Percentiles rank a stretch among this genome's conserved stretches.
Evolutionary conservation across 2,329 filamentous ascomycete species (phyloP).

Genomic region (Pseudovirgaria hyperparasitica): DNA sequence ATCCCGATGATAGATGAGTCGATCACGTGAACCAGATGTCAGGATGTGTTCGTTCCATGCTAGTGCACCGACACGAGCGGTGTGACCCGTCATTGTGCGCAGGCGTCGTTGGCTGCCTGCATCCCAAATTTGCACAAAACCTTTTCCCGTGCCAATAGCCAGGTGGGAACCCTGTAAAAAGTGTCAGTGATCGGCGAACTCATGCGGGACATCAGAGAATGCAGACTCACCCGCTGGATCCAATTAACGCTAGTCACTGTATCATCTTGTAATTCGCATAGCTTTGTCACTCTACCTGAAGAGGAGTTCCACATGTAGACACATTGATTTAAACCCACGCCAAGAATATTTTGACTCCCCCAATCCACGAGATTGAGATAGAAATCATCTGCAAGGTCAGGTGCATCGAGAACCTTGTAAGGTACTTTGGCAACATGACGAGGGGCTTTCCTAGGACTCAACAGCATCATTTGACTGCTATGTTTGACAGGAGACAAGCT

Average conservation of each 20-base stretch:
- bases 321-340: conserved; percentile 80
- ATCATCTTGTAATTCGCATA: conserved; percentile 86
- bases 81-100: conserved; percentile 94
- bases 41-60: conserved; percentile 98
- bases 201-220: no score
- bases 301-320: conserved; percentile 99
- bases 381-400: conserved; percentile 92
- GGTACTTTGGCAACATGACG: conserved; percentile 90
- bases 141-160: conserved; percentile 88
- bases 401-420: conserved; percentile 94
- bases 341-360: conserved; percentile 89
- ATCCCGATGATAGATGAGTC: conserved; percentile 88
- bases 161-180: conserved; percentile 64
- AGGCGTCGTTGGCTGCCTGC: conserved; percentile 74
- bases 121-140: conserved; percentile 95
- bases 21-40: conserved; percentile 86
- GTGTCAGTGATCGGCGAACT: not conserved
- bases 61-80: conserved; percentile 79
- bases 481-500: conserved; percentile 89
- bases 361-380: conserved; percentile 96
- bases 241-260: conserved; percentile 94
- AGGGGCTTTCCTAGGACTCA: conserved; percentile 79
- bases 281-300: conserved; percentile 79
- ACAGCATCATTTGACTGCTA: conserved; percentile 82
- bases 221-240: conserved; percentile 64